These are phyloP conservation scores for Pseudozyma sp. DNA, from an alignment of 1,284 basidiomycete genomes.

Conservation along the genomic window DNA sequence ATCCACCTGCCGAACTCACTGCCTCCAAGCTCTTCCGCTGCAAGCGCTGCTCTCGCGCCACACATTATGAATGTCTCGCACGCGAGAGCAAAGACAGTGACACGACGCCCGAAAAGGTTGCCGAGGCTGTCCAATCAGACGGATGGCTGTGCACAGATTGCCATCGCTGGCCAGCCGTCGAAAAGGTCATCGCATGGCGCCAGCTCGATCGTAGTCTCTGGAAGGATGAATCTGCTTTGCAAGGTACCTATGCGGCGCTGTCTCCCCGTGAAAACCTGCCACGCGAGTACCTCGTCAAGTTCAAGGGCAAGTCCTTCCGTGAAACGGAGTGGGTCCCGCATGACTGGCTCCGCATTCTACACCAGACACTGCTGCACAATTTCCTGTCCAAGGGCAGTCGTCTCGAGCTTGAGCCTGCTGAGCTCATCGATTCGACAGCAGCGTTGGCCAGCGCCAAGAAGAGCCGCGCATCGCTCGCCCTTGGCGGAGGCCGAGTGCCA, in stretches of 20 bases:
- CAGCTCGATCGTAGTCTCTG: conserved; percentile 34
- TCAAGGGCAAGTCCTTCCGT: conserved; percentile 50
- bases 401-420: conserved; percentile 52
- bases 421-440: conserved; percentile 32
- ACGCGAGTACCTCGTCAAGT: conserved; percentile 61
- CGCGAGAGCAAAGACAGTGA: conserved; percentile 12
- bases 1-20: conserved; percentile 19
- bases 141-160: conserved; percentile 52
- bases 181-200: conserved; percentile 55
- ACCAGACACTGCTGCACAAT: conserved; percentile 9
- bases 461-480: conserved; percentile 27
- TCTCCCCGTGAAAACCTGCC: conserved; percentile 40
- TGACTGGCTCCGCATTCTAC: conserved; percentile 49
- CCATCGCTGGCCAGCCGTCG: conserved; percentile 47
- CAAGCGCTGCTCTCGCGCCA: conserved; percentile 48
- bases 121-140: conserved; percentile 22
- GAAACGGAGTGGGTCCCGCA: conserved; percentile 57
- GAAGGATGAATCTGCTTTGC: conserved; percentile 32
- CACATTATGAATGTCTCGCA: conserved; percentile 52
- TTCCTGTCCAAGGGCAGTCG: conserved; percentile 48
- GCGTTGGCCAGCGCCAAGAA: conserved; percentile 19
- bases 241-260: conserved; percentile 23
- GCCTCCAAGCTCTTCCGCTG: conserved; percentile 49
- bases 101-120: conserved; percentile 33
- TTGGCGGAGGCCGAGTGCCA: conserved; percentile 23